phyloP scores from a whole-genome alignment of 805 yeast genomes.

The Pichia occidentalis region DNA sequence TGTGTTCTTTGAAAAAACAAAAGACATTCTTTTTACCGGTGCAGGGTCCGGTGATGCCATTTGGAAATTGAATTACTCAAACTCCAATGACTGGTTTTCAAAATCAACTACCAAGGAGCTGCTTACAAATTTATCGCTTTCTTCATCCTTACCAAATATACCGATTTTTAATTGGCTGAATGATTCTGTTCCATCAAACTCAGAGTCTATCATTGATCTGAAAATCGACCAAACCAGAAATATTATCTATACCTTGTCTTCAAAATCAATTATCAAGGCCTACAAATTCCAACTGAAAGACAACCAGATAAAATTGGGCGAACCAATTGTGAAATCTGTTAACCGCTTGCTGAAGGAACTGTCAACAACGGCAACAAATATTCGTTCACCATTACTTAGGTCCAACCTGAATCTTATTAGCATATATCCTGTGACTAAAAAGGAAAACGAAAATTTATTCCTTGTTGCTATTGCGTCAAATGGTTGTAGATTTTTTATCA shows the following conservation, averaged over 20 bases:
- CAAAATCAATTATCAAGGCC: slow-evolving; percentile 73
- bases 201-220: slow-evolving; percentile 56
- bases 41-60: slow-evolving; percentile 67
- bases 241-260: slow-evolving; percentile 73
- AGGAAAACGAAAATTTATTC: slow-evolving; percentile 63
- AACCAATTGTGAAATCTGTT: slow-evolving; percentile 34
- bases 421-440: slow-evolving; percentile 51
- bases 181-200: slow-evolving; percentile 16
- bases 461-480: slow-evolving; percentile 73
- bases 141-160: slow-evolving; percentile 42
- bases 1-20: slow-evolving; percentile 51
- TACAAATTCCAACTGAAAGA: slow-evolving; percentile 50
- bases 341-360: slow-evolving; percentile 41
- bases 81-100: slow-evolving; percentile 79
- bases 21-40: slow-evolving; percentile 83
- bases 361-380: slow-evolving; percentile 37
- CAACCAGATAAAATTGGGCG: slow-evolving; percentile 28
- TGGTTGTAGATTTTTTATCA: slow-evolving; percentile 73
- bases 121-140: slow-evolving; percentile 59
- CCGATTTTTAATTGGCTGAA: slow-evolving; percentile 26
- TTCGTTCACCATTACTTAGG: slow-evolving; percentile 40
- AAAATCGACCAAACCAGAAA: slow-evolving; percentile 73
- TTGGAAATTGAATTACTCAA: slow-evolving; percentile 83
- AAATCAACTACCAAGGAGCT: slow-evolving; percentile 80
- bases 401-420: slow-evolving; percentile 56